phyloP scores from a whole-genome alignment of 2,329 filamentous ascomycete genomes.

The Diaporthe sp. region DNA sequence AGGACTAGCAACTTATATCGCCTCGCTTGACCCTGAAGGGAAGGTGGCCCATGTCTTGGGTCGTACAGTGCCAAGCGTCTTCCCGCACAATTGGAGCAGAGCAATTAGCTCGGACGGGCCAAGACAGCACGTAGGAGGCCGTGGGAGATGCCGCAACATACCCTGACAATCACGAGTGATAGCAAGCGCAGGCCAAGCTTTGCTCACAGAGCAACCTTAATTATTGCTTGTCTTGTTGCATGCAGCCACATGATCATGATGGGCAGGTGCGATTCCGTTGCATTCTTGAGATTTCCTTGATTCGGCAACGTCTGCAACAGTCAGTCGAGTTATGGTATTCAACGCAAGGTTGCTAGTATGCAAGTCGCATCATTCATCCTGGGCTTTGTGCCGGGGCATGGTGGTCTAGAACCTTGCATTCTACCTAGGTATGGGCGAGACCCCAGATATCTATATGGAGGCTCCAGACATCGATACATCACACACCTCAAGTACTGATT shows the following conservation, averaged over 20 bases:
- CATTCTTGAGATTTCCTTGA: not conserved
- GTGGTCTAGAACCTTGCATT: not conserved
- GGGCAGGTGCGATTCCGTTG: not conserved
- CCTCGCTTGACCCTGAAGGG: slow-evolving; percentile 6
- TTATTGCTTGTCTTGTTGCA: not conserved
- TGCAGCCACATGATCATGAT: not conserved
- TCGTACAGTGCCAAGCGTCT: slow-evolving; percentile 5
- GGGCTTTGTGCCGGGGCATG: not conserved
- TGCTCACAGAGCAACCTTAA: not conserved
- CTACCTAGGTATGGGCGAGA: too few species aligned
- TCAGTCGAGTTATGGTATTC: not conserved
- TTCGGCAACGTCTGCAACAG: not conserved
- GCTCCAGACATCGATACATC: too few species aligned
- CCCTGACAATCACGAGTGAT: slow-evolving; percentile 23
- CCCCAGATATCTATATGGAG: too few species aligned
- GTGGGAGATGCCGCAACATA: slow-evolving; percentile 10
- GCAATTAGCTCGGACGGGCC: slow-evolving; percentile 10
- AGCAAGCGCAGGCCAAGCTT: slow-evolving; percentile 13
- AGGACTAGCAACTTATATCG: slow-evolving; percentile 1
- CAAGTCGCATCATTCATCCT: too few species aligned
- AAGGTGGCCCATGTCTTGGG: slow-evolving; percentile 22
- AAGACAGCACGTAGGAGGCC: not conserved
- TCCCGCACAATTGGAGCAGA: not conserved
- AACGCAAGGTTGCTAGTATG: not conserved
- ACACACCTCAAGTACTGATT: too few species aligned